Conservation (phyloP, 2,329 filamentous ascomycete species). For the Verruconis gallopava region DNA sequence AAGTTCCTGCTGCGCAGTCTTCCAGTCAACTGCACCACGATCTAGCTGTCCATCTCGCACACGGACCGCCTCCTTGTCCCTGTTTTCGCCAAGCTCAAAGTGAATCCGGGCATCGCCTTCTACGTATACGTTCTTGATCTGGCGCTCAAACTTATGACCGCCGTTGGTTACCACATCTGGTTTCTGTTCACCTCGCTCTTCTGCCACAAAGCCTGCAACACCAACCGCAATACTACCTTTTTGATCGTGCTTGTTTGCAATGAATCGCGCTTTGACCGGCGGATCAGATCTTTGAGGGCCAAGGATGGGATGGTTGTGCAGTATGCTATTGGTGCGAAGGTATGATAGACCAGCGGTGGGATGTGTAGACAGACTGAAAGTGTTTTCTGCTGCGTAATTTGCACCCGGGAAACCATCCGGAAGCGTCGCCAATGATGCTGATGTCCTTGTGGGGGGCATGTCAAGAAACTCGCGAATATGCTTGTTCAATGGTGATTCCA, state of each 20-base stretch:
- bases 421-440: conserved; percentile 7
- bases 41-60: background rate
- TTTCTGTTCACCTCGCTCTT: background rate
- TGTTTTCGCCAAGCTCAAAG: background rate
- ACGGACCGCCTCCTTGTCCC: background rate
- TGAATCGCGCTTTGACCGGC: conserved; percentile 46
- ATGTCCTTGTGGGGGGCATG: conserved; percentile 34
- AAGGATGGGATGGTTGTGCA: conserved; percentile 46
- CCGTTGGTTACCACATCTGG: background rate
- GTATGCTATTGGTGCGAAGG: conserved; percentile 39
- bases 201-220: background rate
- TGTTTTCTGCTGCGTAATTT: conserved; percentile 24
- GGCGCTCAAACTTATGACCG: background rate
- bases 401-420: conserved; percentile 8
- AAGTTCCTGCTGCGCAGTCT: too few relatives aligned
- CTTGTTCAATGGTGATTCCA: conserved; percentile 38
- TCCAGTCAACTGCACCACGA: too few relatives aligned
- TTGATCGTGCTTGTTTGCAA: conserved; percentile 11
- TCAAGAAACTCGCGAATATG: conserved; percentile 44
- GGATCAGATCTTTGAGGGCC: conserved; percentile 43
- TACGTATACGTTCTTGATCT: background rate
- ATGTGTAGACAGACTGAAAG: conserved; percentile 47
- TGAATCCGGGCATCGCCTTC: background rate
- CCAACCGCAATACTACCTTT: background rate
- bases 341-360: conserved; percentile 53